These are phyloP conservation scores for Ustilago sp. DNA, from an alignment of 1,284 basidiomycete species.

Conservation along the genomic window DNA sequence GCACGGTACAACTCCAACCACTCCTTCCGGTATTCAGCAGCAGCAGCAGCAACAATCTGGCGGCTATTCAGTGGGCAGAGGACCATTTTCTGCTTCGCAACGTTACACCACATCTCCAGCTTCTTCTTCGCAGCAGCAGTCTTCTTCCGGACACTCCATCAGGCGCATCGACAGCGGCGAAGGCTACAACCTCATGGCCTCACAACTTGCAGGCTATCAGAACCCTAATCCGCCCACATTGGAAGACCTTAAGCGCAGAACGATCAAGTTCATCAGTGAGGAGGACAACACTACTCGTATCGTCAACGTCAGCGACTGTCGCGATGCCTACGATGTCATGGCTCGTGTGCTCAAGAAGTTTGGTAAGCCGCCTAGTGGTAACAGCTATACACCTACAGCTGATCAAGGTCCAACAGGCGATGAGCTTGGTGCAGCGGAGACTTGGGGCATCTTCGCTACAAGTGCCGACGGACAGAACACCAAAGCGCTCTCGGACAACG, in stretches of 20 bases:
- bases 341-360: constrained; percentile 67
- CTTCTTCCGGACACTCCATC: constrained; percentile 23
- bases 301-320: constrained; percentile 64
- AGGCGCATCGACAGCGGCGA: constrained; percentile 49
- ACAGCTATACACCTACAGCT: constrained; percentile 63
- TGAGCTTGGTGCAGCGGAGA: constrained; percentile 47
- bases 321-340: constrained; percentile 64
- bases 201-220: constrained; percentile 26
- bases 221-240: constrained; percentile 42
- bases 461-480: constrained; percentile 61
- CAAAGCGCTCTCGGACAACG: constrained; percentile 71
- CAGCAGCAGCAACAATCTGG: constrained; percentile 32
- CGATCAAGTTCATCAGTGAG: constrained; percentile 67
- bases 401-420: constrained; percentile 49
- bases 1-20: constrained; percentile 45
- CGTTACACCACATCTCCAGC: constrained; percentile 36
- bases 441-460: constrained; percentile 63
- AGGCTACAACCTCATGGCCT: constrained; percentile 27
- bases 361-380: constrained; percentile 52
- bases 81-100: constrained; percentile 49
- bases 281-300: constrained; percentile 64
- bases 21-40: constrained; percentile 32
- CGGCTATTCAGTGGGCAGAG: constrained; percentile 62
- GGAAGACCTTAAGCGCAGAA: constrained; percentile 62
- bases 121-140: constrained; percentile 20